Base-by-base conservation (phyloP, 1,284 basidiomycete species). In the Agaricales sp. region DNA sequence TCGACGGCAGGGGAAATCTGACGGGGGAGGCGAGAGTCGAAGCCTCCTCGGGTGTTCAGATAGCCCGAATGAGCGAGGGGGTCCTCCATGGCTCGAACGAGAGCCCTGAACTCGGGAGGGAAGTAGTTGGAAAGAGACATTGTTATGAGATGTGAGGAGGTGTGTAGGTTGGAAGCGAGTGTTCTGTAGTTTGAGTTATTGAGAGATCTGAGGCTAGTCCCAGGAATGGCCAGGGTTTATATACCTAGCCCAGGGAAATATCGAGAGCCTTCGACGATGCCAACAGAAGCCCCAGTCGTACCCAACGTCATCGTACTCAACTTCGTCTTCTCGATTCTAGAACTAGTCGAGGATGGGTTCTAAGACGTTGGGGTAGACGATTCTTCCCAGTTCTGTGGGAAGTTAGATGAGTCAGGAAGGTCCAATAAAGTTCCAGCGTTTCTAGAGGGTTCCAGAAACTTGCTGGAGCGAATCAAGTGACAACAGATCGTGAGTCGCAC, bases 31-130 rank as follows among this genome's bases (percentile, higher is more conserved):
- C 20, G 60, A 59, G 38, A 57, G 55, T 51, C 59, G 51, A 22
- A 60, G 44, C 35, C 54, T 55, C 30, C 30, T 11, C 30, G 30
- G 16, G 39, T 4, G 39, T 16, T n/a, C 4, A 4, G 39, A 60
- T 58, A 61, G 52, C 30, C 30, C n/a, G n/a, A n/a, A 24, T 61
- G 58, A 13, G 61, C 60, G 39, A 71, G 55, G 4, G 70, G 69
- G 54, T 73, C 71, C 47, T 74, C 71, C 50, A 74, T 63, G 58
- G 73, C 57, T 51, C 67, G 69, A 66, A 74, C 71, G 51, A 61
- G 53, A 21, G 58, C 55, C 46, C 58, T 56, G 51, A 61, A 52
- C 24, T 62, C 59, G 54, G 59, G 56, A 51, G 61, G 53, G 51
- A 63, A 39, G 30, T 44, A 48, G 12, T 56, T 56, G 44, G 56